A percentile compares a stretch with the other conserved stretches of the same genome.
These are phyloP conservation scores for Kokia cookei DNA, from an alignment of 441 rosid species.

Conservation along the genomic window DNA sequence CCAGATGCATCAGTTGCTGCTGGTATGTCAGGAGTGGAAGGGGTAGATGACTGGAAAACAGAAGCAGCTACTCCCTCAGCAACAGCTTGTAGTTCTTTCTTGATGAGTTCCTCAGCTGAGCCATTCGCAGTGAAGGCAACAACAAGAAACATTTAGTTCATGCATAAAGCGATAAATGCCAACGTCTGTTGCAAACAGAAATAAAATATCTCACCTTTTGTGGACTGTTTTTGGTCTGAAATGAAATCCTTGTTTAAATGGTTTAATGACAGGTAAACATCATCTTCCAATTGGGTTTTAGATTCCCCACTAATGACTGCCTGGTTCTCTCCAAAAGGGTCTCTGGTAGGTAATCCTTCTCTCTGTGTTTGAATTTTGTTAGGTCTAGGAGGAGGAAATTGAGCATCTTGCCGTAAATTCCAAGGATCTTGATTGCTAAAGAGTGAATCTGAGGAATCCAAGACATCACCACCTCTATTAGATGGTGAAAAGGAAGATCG, in stretches of 20 bases:
- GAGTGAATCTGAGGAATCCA: constrained; percentile 49
- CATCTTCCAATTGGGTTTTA: constrained; percentile 25
- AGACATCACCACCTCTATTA: constrained; percentile 22
- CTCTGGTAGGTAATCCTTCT: constrained; percentile 31
- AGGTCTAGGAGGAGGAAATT: constrained; percentile 57
- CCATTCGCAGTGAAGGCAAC: constrained; percentile 18
- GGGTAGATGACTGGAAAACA: constrained; percentile 37
- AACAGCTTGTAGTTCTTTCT: constrained; percentile 64
- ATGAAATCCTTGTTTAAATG: constrained; percentile 23
- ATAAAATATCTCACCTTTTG: constrained; percentile 35
- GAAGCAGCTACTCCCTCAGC: constrained; percentile 73
- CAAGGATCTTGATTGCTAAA: constrained; percentile 72
- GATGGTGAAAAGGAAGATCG: constrained; percentile 23
- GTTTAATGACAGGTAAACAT: constrained; percentile 20
- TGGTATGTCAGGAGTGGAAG: constrained; percentile 26
- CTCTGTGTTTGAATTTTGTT: constrained; percentile 37
- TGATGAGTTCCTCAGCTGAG: constrained; percentile 49
- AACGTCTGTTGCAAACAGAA: background rate
- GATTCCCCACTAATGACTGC: constrained; percentile 24
- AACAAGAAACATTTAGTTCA: constrained; percentile 6
- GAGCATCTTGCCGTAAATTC: constrained; percentile 43
- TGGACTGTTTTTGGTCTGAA: constrained; percentile 29
- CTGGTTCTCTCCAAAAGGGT: constrained; percentile 35
- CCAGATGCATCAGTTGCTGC: constrained; percentile 17
- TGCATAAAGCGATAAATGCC: background rate